phyloP scores from a whole-genome alignment of 1,139 yeast genomes.

The Keqinozyma sinolaborantium region DNA sequence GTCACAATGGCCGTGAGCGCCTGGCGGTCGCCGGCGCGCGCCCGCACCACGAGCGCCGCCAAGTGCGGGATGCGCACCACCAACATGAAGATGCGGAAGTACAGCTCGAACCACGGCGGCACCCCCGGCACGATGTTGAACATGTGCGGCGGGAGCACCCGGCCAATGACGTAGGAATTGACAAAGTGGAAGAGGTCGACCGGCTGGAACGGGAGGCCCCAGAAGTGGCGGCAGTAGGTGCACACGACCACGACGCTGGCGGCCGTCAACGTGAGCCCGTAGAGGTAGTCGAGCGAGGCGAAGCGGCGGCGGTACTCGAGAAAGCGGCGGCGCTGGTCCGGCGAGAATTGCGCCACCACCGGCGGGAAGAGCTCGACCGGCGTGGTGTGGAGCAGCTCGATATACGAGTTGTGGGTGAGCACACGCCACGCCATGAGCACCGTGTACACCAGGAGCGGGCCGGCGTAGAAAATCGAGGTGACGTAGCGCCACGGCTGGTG shows the following conservation, averaged over 20 bases:
- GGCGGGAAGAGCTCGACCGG: slow-evolving; percentile 19
- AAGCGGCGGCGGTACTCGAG: not conserved
- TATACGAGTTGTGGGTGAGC: too few relatives aligned
- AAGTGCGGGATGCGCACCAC: slow-evolving; percentile 8
- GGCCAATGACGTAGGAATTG: too few relatives aligned
- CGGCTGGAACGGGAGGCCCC: not conserved
- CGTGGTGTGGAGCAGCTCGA: not conserved
- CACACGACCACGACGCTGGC: not conserved
- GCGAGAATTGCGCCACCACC: slow-evolving; percentile 15
- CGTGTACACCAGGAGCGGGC: slow-evolving; percentile 16
- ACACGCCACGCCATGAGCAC: slow-evolving; percentile 5
- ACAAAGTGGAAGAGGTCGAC: not conserved
- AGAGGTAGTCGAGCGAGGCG: not conserved
- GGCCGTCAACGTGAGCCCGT: not conserved
- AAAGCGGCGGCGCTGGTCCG: slow-evolving; percentile 8
- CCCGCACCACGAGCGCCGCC: slow-evolving; percentile 3
- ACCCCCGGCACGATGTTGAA: not conserved
- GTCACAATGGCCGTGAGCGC: slow-evolving; percentile 7
- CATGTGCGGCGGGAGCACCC: too few relatives aligned
- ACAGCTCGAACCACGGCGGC: slow-evolving; percentile 1
- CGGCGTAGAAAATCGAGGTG: slow-evolving; percentile 32
- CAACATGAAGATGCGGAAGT: slow-evolving; percentile 19
- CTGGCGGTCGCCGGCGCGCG: slow-evolving; percentile 6
- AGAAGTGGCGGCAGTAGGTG: not conserved
- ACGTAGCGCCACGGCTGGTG: slow-evolving; percentile 36